Conservation (phyloP, 2,329 filamentous ascomycete species). For the Alternaria gaisen region DNA sequence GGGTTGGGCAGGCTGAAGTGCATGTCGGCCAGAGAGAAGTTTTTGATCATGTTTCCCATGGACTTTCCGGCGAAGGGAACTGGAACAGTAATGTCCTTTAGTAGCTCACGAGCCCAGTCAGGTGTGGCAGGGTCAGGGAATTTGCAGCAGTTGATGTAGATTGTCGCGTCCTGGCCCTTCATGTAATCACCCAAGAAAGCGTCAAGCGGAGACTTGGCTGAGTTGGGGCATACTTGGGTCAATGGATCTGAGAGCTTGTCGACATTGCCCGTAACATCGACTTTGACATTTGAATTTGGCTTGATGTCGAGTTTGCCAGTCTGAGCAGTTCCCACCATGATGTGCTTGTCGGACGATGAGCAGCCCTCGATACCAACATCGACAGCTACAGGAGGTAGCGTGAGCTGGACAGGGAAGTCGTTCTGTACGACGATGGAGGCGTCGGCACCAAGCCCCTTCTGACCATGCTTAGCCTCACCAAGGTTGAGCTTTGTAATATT, state of each 20-base stretch:
- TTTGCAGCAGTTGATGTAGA: conserved; percentile 84
- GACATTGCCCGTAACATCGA: conserved; percentile 76
- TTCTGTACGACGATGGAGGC: conserved; percentile 77
- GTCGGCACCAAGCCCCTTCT: conserved; percentile 78
- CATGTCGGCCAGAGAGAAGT: conserved; percentile 86
- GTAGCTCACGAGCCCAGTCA: conserved; percentile 80
- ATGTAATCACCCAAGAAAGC: conserved; percentile 82
- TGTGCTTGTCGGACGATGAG: conserved; percentile 72
- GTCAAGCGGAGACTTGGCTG: conserved; percentile 83
- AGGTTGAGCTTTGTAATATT: conserved; percentile 84
- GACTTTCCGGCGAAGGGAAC: conserved; percentile 83
- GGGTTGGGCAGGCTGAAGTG: conserved; percentile 86
- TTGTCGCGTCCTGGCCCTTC: conserved; percentile 76
- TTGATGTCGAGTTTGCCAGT: conserved; percentile 73
- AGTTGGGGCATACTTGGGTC: conserved; percentile 76
- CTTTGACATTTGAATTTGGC: conserved; percentile 72
- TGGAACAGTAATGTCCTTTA: conserved; percentile 83
- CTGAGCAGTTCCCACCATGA: conserved; percentile 78
- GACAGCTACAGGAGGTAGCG: conserved; percentile 82
- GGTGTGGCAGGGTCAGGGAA: conserved; percentile 74
- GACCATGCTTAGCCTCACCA: conserved; percentile 70
- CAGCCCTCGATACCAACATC: conserved; percentile 88
- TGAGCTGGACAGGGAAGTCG: conserved; percentile 78
- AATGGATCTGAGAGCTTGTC: conserved; percentile 77
- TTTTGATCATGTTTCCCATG: conserved; percentile 83